Evolutionary conservation across 768 basidiomycete genomes (phyloP), one percentile per base, ranked within the genome.

Genomic region (Floccularia luteovirens): DNA sequence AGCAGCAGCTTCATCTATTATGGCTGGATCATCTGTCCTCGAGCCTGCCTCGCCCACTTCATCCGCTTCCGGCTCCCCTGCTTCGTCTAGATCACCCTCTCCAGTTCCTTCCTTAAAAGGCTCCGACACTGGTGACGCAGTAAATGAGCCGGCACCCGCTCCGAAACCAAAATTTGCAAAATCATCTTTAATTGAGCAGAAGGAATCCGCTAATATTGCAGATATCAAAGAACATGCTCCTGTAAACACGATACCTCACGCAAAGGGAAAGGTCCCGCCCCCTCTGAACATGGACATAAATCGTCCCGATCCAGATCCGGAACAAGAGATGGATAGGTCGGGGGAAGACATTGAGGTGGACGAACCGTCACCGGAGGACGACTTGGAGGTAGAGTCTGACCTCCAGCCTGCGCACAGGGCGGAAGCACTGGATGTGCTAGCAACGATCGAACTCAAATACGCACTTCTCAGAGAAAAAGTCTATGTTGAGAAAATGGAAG

Each of bases 401-500:
- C 61, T 88, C 39, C 85, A 88, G 44, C 84, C 83, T 32, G 83
- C 82, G 1, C 85, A 89, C 56, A 73, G 89, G 16, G 82, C 81
- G 3, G 91, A 94, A 52, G 91, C 91, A 0, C 72, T 98, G 42
- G 90, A 92, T 43, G 82, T 84, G 0, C 66, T 97, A 5, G 84
- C 93, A 2, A 74, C 70, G 32, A 93, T 99, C 49, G 94, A 99
- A 55, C 77, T 97, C 61, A 90, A 88, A 53, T 96, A 92, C 59
- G 92, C 93, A 0, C 62, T 85, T 23, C 59, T 97, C 41, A 65
- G 94, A 34, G 92, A 97, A 56, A 70, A 79, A 36, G 69, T 97
- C 12, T 97, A 93, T 57, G 70, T 97, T 14, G 94, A 98, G 63
- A 87, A 92, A 57, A 91, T 97, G 90, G 87, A 91, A 28, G 79